Percentiles rank a stretch among this genome's conserved stretches.
Evolutionary conservation across 2,329 filamentous ascomycete genomes (phyloP).

Genomic region (Xylaria digitata): DNA sequence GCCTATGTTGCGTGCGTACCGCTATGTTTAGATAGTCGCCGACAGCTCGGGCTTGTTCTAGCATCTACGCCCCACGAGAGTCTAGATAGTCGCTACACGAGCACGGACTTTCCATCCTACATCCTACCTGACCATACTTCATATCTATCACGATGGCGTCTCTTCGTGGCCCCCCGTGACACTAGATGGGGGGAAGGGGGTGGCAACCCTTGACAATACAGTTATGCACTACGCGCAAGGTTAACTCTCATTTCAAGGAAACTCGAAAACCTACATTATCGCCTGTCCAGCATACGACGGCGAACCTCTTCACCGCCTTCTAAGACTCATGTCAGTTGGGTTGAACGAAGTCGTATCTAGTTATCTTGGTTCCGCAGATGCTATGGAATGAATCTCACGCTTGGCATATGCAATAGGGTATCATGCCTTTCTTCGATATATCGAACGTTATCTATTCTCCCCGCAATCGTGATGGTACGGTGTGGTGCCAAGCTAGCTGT

Average conservation of each 20-base stretch:
- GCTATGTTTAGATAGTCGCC: conserved; percentile 1
- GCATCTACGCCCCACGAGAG: conserved; percentile 20
- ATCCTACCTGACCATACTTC: conserved; percentile 13
- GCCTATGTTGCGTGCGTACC: conserved; percentile 14
- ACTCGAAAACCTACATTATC: conserved; percentile 7
- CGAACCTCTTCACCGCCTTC: not conserved
- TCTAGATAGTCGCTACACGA: not conserved
- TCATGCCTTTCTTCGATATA: not conserved
- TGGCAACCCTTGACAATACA: not conserved
- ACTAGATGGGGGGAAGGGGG: not conserved
- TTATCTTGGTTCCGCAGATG: not conserved
- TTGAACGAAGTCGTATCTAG: not conserved
- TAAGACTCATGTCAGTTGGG: not conserved
- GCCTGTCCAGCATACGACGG: conserved; percentile 16
- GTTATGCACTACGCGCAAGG: not conserved
- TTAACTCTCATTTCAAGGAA: not conserved
- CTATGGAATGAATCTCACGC: conserved; percentile 7
- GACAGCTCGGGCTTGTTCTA: conserved; percentile 1
- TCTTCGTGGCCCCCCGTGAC: conserved; percentile 4
- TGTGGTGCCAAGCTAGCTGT: conserved; percentile 22
- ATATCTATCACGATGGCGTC: conserved; percentile 3
- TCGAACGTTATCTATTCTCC: not conserved
- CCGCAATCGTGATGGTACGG: conserved; percentile 4
- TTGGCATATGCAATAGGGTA: conserved; percentile 21
- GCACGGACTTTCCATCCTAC: conserved; percentile 13